These are phyloP conservation scores for Endocalyx cinctus DNA, from an alignment of 2,329 filamentous ascomycete species.

Conservation along the genomic window DNA sequence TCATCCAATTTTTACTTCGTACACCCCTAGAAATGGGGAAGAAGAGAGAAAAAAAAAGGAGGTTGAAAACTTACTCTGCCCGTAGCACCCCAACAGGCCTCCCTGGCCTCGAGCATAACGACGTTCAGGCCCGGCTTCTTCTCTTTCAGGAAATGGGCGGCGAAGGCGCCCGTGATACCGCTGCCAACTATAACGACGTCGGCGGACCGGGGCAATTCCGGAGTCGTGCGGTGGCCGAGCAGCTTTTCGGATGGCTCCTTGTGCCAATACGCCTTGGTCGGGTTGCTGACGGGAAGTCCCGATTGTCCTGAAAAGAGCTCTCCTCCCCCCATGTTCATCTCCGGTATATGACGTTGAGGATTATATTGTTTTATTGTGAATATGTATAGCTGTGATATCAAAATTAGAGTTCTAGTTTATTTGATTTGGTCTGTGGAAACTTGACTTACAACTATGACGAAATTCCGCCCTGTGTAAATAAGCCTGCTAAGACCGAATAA, in stretches of 20 bases:
- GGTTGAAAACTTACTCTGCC: conserved; percentile 55
- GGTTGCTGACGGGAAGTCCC: conserved; percentile 55
- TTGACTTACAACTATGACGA: too few relatives aligned
- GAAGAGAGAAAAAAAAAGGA: conserved; percentile 2
- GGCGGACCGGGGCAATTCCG: conserved; percentile 54
- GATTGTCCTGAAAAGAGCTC: conserved; percentile 38
- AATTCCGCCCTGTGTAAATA: too few relatives aligned
- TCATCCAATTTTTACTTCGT: too few relatives aligned
- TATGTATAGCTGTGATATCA: too few relatives aligned
- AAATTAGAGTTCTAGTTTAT: too few relatives aligned
- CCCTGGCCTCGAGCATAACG: conserved; percentile 71
- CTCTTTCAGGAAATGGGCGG: conserved; percentile 57
- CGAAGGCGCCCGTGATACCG: conserved; percentile 72
- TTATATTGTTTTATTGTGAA: too few relatives aligned
- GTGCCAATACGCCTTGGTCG: conserved; percentile 71
- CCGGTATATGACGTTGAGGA: too few relatives aligned
- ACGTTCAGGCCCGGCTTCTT: conserved; percentile 45
- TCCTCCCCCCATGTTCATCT: too few relatives aligned
- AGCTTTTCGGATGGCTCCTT: conserved; percentile 60
- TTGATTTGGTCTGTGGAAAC: too few relatives aligned
- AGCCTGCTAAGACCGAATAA: too few relatives aligned
- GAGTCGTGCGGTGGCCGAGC: conserved; percentile 63
- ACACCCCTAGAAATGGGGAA: background rate
- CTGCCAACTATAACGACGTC: conserved; percentile 71
- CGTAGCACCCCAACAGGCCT: conserved; percentile 79